Evolutionary conservation across 139 green algal genomes (phyloP).

Genomic region (Pycnococcus provasolii): DNA sequence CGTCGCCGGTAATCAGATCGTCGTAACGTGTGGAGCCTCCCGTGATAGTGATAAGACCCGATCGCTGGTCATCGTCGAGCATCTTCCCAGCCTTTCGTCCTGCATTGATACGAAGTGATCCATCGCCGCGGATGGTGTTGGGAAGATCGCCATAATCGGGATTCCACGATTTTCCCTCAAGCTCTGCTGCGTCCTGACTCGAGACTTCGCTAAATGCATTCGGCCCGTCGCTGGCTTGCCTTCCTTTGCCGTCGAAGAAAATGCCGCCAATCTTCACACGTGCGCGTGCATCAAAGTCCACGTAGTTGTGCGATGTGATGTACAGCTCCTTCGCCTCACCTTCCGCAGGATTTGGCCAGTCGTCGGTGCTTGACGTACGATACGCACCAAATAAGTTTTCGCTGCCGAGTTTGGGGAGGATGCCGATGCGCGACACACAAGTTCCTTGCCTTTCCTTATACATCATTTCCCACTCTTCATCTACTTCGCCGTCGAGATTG

Average conservation of each 20-base stretch:
- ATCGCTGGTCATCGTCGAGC: too few relatives aligned
- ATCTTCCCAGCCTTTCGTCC: background rate
- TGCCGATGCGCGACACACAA: conserved; percentile 21
- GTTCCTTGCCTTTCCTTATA: too few relatives aligned
- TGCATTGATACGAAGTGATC: conserved; percentile 3
- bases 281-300: conserved; percentile 19
- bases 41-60: background rate
- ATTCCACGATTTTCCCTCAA: background rate
- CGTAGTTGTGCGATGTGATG: conserved; percentile 24
- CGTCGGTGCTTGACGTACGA: background rate
- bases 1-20: background rate
- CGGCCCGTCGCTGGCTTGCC: conserved; percentile 5
- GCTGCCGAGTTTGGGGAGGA: background rate
- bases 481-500: background rate
- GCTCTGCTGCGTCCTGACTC: background rate
- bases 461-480: too few relatives aligned
- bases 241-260: conserved; percentile 28
- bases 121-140: conserved; percentile 25
- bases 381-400: conserved; percentile 4
- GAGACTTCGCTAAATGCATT: conserved; percentile 17
- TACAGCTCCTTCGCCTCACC: conserved; percentile 29
- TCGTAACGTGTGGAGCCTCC: background rate
- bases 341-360: background rate
- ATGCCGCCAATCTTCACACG: conserved; percentile 24
- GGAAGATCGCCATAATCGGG: conserved; percentile 5